These are phyloP conservation scores for Cryphonectria naterciae DNA, from an alignment of 2,329 filamentous ascomycete genomes.

Conservation along the genomic window DNA sequence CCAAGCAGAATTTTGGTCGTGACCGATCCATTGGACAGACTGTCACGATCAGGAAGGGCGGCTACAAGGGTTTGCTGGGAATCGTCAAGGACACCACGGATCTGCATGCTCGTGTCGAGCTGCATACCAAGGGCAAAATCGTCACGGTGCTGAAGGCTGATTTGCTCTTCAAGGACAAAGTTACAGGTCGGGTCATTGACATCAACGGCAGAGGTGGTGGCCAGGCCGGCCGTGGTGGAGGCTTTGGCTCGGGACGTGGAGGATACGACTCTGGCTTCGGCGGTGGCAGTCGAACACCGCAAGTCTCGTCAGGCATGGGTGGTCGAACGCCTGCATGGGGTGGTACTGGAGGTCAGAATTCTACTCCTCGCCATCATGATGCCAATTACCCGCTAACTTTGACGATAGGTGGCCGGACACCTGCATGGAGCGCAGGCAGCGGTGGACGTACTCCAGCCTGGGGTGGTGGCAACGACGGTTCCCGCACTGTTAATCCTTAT, in stretches of 20 bases:
- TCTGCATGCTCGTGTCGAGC: conserved; percentile 81
- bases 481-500: conserved; percentile 70
- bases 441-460: conserved; percentile 72
- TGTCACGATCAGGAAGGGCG: conserved; percentile 83
- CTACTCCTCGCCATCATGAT: not conserved
- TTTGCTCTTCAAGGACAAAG: conserved; percentile 82
- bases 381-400: conserved; percentile 34
- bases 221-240: conserved; percentile 47
- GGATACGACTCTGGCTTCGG: conserved; percentile 58
- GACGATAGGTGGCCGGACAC: conserved; percentile 62
- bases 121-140: conserved; percentile 93
- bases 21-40: conserved; percentile 90
- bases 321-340: conserved; percentile 81
- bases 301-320: conserved; percentile 56
- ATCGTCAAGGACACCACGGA: conserved; percentile 96
- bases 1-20: conserved; percentile 67
- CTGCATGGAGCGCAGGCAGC: conserved; percentile 62
- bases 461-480: conserved; percentile 61
- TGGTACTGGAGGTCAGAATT: conserved; percentile 62
- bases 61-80: conserved; percentile 89
- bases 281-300: conserved; percentile 70
- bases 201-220: conserved; percentile 57
- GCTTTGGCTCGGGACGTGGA: conserved; percentile 34
- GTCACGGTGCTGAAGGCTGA: conserved; percentile 82
- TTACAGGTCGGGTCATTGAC: conserved; percentile 79